Base-by-base conservation (phyloP, 2,329 filamentous ascomycete species). In the Fusarium bulbicola region DNA sequence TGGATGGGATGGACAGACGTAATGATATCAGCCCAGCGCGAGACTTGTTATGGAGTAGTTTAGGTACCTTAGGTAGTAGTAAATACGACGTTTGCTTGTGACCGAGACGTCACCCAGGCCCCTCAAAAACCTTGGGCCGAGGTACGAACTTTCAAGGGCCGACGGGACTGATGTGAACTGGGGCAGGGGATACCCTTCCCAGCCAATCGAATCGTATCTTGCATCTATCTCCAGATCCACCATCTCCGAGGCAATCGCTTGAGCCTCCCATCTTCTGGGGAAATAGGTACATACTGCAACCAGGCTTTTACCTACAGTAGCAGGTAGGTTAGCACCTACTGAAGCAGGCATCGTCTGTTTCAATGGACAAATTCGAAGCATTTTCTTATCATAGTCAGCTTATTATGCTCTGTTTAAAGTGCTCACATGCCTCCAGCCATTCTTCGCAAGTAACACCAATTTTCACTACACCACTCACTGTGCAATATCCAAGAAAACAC, bases 61-160 rank as follows among this genome's bases (percentile, higher is more conserved):
- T 30, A 30, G 30, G 30, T 32, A 28, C 26, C 26, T 28, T 7
- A 32, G 30, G 30, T 32, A 32, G 30, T 32, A 45, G 26, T 42
- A 43, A 30, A 30, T 47, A 34, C 61, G 34, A 45, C 46, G 59
- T 54, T 64, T 74, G 70, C 71, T 72, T 73, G 71, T 73, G 71
- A 74, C 72, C 57, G 58, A 74, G 69, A 75, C 67, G 70, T 76
- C 75, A 77, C 68, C 64, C 59, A 52, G 47, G 59, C 75, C 73
- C 75, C 72, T 63, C 69, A 59, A 61, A 70, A 34, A 67, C 75
- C 75, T 75, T 77, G 75, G 75, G 72, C 75, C 75, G 75, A 77
- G 75, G 75, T 77, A 69, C 67, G 43, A 52, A 66, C 32, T 54
- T 53, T 57, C 40, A 63, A 70, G 70, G 65, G 63, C 65, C 70